Evolutionary conservation across 1,139 yeast species (phyloP).

Genomic region (Suhomyces atakaporum): DNA sequence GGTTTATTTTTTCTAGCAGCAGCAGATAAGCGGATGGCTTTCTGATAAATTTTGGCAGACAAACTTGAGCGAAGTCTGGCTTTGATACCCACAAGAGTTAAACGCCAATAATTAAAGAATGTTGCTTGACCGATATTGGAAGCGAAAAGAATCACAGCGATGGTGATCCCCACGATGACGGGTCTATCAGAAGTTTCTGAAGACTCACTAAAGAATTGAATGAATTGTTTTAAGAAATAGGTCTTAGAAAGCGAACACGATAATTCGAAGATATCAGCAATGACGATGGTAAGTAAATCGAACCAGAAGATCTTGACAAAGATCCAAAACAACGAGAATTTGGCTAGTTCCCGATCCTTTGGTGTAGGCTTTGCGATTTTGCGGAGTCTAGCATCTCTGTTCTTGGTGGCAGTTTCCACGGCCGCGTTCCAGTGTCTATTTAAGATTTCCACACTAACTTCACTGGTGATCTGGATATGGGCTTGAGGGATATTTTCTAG

Average conservation of each 20-base stretch:
- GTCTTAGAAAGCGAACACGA: constrained; percentile 29
- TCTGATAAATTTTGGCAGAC: constrained; percentile 34
- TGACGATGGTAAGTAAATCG: constrained; percentile 13
- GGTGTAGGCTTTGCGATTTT: constrained; percentile 16
- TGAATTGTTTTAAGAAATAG: constrained; percentile 33
- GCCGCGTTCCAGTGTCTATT: constrained; percentile 24
- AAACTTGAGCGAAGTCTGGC: constrained; percentile 26
- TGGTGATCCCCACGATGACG: constrained; percentile 31
- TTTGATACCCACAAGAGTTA: constrained; percentile 22
- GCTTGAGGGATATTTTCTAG: constrained; percentile 28
- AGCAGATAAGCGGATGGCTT: constrained; percentile 39
- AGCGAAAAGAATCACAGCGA: constrained; percentile 32
- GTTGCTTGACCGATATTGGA: constrained; percentile 28
- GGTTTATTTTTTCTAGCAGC: constrained; percentile 40
- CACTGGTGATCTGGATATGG: constrained; percentile 23
- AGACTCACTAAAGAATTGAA: constrained; percentile 27
- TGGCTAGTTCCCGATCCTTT: constrained; percentile 16
- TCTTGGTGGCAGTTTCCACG: constrained; percentile 18
- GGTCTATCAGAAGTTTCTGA: constrained; percentile 18
- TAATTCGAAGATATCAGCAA: constrained; percentile 26
- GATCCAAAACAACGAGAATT: constrained; percentile 19
- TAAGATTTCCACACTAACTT: constrained; percentile 23
- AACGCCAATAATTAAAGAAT: constrained; percentile 28
- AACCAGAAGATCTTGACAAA: constrained; percentile 20
- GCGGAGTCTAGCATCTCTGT: constrained; percentile 13